A percentile compares a stretch with the other conserved stretches of the same genome.
These are phyloP conservation scores for Euphorbia celastroides DNA, from an alignment of 441 rosid genomes.

Conservation along the genomic window DNA sequence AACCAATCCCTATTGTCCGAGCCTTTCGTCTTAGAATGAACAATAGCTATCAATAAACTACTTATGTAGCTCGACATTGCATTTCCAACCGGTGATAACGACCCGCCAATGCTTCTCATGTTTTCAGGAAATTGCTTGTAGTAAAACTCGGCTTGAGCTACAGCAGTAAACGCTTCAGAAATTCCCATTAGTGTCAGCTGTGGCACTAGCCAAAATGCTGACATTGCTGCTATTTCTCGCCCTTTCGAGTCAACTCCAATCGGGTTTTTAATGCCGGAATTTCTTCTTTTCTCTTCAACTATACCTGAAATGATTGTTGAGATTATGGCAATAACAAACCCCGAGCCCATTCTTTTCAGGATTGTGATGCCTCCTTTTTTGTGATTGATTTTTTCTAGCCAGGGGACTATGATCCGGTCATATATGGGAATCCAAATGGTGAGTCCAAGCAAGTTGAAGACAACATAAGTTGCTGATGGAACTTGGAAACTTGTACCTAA, in stretches of 20 bases:
- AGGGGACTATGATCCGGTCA: constrained; percentile 39
- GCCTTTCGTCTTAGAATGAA: neutral
- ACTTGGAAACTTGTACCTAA: constrained; percentile 28
- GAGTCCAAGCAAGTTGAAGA: constrained; percentile 35
- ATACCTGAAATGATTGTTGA: constrained; percentile 30
- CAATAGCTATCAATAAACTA: neutral
- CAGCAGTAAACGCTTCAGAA: constrained; percentile 16
- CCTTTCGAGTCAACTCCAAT: constrained; percentile 27
- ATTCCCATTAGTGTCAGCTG: constrained; percentile 37
- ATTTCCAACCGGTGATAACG: neutral
- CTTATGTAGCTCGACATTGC: neutral
- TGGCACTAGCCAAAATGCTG: constrained; percentile 40
- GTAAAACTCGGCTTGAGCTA: constrained; percentile 8
- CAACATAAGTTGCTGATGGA: constrained; percentile 34
- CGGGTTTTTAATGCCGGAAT: constrained; percentile 24
- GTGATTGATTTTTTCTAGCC: constrained; percentile 29
- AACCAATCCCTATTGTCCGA: neutral
- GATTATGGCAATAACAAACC: constrained; percentile 24
- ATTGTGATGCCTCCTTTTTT: constrained; percentile 21
- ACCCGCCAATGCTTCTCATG: no score
- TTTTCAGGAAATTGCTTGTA: constrained; percentile 10
- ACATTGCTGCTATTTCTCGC: constrained; percentile 38
- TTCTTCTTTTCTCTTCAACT: constrained; percentile 29
- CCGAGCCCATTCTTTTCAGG: constrained; percentile 36
- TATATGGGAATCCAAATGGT: constrained; percentile 45